Evolutionary conservation across 352 stramenopile genomes (phyloP).

Genomic region (Labyrinthula sp.): DNA sequence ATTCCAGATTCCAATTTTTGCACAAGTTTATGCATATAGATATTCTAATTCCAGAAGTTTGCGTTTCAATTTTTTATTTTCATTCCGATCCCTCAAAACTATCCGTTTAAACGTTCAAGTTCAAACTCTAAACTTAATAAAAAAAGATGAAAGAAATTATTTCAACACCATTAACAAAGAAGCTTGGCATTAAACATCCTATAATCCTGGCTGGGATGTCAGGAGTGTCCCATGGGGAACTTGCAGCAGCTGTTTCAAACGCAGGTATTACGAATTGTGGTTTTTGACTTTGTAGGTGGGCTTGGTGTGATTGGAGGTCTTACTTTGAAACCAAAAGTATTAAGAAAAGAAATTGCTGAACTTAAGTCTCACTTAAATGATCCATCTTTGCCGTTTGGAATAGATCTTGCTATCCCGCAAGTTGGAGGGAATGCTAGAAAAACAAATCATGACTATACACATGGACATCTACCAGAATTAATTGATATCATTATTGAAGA

Average conservation of each 20-base stretch:
- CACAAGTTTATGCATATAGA: no score
- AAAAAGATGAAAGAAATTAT: conserved; percentile 15
- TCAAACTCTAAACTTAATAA: no score
- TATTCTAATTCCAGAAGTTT: no score
- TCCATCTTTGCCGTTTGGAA: conserved; percentile 17
- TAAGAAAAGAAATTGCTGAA: conserved; percentile 25
- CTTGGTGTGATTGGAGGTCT: conserved; percentile 22
- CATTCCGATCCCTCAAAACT: no score
- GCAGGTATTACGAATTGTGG: conserved; percentile 22
- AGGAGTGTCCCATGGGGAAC: conserved; percentile 13
- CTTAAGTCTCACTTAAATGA: conserved; percentile 18
- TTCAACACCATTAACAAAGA: conserved; percentile 17
- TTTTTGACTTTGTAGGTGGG: background rate
- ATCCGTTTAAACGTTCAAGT: no score
- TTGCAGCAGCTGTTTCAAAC: conserved; percentile 19
- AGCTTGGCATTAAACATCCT: conserved; percentile 25
- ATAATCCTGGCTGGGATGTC: conserved; percentile 25
- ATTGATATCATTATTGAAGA: conserved; percentile 28
- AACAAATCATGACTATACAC: conserved; percentile 28
- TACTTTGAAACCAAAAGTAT: conserved; percentile 20
- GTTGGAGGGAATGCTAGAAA: conserved; percentile 21
- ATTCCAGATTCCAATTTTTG: no score
- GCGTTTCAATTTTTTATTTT: no score
- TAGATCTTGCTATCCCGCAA: conserved; percentile 27
- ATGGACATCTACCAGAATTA: conserved; percentile 20